A percentile compares a stretch with the other conserved stretches of the same genome.
Conservation (phyloP, 345 rosid genomes). For the Camelina hispida region DNA sequence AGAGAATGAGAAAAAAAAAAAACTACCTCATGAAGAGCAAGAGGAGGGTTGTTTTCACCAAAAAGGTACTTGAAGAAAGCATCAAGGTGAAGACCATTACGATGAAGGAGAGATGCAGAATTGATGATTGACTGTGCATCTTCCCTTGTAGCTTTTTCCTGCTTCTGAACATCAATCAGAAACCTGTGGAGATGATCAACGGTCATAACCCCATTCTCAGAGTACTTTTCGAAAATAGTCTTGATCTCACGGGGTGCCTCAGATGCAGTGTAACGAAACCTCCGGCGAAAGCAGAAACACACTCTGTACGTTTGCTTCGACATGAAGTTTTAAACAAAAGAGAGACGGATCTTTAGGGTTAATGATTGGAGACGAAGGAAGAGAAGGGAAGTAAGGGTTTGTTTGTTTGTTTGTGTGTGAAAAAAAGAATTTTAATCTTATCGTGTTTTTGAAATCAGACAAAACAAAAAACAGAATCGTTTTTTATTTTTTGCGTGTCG, state of each 20-base stretch:
- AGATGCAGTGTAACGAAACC: slow-evolving; percentile 58
- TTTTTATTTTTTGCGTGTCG: slow-evolving; percentile 11
- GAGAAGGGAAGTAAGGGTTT: slow-evolving; percentile 6
- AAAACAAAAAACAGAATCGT: neutral
- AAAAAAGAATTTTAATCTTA: neutral
- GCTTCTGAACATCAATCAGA: slow-evolving; percentile 64
- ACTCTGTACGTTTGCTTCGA: slow-evolving; percentile 63
- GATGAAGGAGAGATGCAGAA: slow-evolving; percentile 51
- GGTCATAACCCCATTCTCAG: slow-evolving; percentile 62
- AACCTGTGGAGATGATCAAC: slow-evolving; percentile 58
- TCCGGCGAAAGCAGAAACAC: slow-evolving; percentile 67
- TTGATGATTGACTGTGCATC: slow-evolving; percentile 58
- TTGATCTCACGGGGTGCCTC: slow-evolving; percentile 66
- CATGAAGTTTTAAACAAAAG: slow-evolving; percentile 3
- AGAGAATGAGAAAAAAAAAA: neutral
- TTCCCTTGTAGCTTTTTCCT: slow-evolving; percentile 51
- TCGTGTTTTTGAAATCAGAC: neutral
- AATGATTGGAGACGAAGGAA: slow-evolving; percentile 28
- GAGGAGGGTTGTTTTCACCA: slow-evolving; percentile 60
- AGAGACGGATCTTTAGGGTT: slow-evolving; percentile 19
- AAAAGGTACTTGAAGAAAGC: slow-evolving; percentile 69
- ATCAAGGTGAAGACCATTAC: slow-evolving; percentile 59
- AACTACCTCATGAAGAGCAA: slow-evolving; percentile 52
- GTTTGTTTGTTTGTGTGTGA: neutral
- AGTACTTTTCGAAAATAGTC: slow-evolving; percentile 52